Base-by-base conservation (phyloP, 176 grass and related monocot genomes). In the Cocos nucifera region DNA sequence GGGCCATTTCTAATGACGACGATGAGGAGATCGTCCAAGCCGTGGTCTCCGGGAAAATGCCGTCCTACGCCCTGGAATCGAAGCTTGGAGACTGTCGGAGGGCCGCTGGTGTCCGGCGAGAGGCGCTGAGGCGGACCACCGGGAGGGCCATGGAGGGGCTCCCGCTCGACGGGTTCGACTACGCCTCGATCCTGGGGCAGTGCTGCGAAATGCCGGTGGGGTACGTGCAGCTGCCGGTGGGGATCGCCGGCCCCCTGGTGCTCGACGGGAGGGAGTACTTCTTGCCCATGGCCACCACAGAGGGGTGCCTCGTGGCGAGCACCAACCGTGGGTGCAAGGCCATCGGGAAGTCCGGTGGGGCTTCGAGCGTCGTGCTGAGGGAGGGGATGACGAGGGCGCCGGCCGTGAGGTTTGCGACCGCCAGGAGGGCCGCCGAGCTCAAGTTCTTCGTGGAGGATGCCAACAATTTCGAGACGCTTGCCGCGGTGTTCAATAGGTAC, bases 281-380 rank as follows among this genome's bases (percentile, higher is more conserved):
- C 19, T 30, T 63, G 10, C 61, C 61, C 9, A 63, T 63, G 61
- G 61, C 61, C 4, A 63, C 61, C 61, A 63, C 61, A 1, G 61
- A 63, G n/a, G 61, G 61, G 8, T 63, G 61, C 61, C 61, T 63
- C 32, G 61, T 63, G 18, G 39, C 61, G n/a, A 63, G 61, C 61
- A 50, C 61, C 8, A 63, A 63, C 19, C 19, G 61, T 19, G 61
- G 61, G 15, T 63, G 61, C 35, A 63, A 63, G 61, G 61, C 61
- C 4, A 63, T 63, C 10, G 32, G 18, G 18, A 39, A 50, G 30
- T 63, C 35, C 9, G 61, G 61, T 3, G 61, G 61, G n/a, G 61
- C 61, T 3, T 19, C 19, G 18, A 63, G 61, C 61, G 19, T 63
- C 12, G 61, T 63, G 17, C 61, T 63, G 6, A 63, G 39, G 39